Conservation (phyloP, 305 asterid species). For the Fraxinus greggii region DNA sequence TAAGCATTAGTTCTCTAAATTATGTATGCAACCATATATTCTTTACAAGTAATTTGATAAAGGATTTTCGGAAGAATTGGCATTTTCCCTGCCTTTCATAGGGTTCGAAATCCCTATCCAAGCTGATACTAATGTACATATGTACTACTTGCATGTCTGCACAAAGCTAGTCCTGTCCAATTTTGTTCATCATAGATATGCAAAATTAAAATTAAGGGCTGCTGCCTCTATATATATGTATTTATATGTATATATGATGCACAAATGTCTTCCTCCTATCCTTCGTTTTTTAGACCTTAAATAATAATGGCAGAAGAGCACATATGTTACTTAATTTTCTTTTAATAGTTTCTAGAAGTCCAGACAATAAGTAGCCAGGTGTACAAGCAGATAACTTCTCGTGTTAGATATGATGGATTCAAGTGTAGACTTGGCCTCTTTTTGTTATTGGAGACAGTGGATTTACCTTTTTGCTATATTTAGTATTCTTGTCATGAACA, state of each 20-base stretch:
- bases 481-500: not conserved
- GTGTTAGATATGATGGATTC: conserved; percentile 2
- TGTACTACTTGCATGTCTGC: not conserved
- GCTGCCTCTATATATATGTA: not conserved
- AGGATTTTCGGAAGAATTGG: not conserved
- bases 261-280: not conserved
- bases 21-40: conserved; percentile 8
- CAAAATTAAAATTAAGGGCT: not conserved
- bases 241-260: not conserved
- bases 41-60: conserved; percentile 1
- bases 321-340: not conserved
- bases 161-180: not conserved
- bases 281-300: not conserved
- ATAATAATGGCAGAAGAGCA: not conserved
- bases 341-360: not conserved
- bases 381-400: not conserved
- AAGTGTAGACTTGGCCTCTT: not conserved
- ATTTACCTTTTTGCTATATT: not conserved
- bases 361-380: not conserved
- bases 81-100: not conserved
- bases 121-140: conserved; percentile 8
- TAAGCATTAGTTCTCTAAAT: conserved; percentile 5
- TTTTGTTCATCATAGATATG: not conserved
- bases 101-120: not conserved
- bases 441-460: not conserved